Conservation (phyloP, 768 basidiomycete species). For the Imleria badia region DNA sequence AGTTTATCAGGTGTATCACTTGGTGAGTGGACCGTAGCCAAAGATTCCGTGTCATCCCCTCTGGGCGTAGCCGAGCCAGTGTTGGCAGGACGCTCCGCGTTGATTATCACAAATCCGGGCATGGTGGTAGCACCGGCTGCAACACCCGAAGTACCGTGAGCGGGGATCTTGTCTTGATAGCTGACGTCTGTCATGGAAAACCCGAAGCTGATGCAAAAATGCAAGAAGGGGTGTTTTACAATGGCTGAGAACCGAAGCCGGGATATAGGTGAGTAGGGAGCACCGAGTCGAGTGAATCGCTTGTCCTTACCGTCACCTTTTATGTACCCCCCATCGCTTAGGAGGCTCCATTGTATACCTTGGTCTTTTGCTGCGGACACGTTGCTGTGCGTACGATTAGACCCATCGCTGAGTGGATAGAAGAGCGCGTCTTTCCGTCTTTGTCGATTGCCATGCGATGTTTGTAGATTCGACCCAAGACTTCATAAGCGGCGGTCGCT, state of each 20-base stretch:
- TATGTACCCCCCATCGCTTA: constrained; percentile 3
- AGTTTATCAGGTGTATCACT: not conserved
- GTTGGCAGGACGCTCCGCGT: not conserved
- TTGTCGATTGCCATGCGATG: constrained; percentile 7
- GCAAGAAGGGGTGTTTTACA: constrained; percentile 2
- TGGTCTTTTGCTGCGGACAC: constrained; percentile 1
- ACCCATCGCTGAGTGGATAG: constrained; percentile 3
- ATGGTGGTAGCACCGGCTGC: not conserved
- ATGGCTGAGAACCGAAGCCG: not conserved
- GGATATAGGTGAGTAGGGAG: not conserved
- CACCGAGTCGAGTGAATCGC: not conserved
- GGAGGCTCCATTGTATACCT: constrained; percentile 1
- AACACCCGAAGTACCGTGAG: not conserved
- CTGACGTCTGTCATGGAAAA: not conserved
- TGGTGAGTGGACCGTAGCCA: not conserved
- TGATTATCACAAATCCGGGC: not conserved
- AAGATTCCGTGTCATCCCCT: not conserved
- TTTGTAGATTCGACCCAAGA: not conserved
- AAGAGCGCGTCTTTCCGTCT: constrained; percentile 1
- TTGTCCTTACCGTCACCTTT: constrained; percentile 1
- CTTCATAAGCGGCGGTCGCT: not conserved
- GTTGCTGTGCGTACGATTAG: not conserved
- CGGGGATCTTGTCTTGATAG: not conserved
- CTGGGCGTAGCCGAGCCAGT: not conserved
- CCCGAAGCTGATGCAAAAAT: not conserved